Evolutionary conservation across 805 yeast genomes (phyloP).

Genomic region (Candida nitratophila): DNA sequence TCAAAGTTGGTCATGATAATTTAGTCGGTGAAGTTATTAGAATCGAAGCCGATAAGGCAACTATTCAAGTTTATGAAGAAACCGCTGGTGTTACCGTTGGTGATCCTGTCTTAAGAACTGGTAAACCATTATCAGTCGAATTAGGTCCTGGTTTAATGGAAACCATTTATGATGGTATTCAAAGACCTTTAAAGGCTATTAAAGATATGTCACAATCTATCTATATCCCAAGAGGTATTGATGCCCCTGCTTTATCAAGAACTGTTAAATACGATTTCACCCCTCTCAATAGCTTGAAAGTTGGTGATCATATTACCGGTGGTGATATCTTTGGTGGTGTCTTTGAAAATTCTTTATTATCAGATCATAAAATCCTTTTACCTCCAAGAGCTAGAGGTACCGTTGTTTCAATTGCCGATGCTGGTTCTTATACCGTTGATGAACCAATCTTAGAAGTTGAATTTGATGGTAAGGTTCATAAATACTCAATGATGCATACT

Average conservation of each 20-base stretch:
- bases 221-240: conserved; percentile 98
- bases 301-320: conserved; percentile 97
- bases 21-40: conserved; percentile 98
- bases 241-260: conserved; percentile 92
- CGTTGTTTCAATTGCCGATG: conserved; percentile 76
- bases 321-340: conserved; percentile 96
- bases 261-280: conserved; percentile 75
- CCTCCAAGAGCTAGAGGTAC: conserved; percentile 99
- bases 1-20: conserved; percentile 93
- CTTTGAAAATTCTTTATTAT: conserved; percentile 86
- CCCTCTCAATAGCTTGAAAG: conserved; percentile 62
- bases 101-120: conserved; percentile 97
- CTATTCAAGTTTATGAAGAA: conserved; percentile 98
- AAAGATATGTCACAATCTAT: conserved; percentile 83
- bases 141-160: conserved; percentile 99
- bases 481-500: conserved; percentile 92
- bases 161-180: conserved; percentile 98
- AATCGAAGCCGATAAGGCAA: conserved; percentile 93
- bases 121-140: conserved; percentile 98
- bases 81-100: conserved; percentile 99
- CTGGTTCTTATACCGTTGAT: conserved; percentile 88
- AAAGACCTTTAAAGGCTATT: conserved; percentile 94
- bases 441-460: conserved; percentile 90
- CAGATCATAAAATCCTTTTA: conserved; percentile 87
- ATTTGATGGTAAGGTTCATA: conserved; percentile 77